Base-by-base conservation (phyloP, 495 filamentous ascomycete genomes). In the Apiosordaria backusii region DNA sequence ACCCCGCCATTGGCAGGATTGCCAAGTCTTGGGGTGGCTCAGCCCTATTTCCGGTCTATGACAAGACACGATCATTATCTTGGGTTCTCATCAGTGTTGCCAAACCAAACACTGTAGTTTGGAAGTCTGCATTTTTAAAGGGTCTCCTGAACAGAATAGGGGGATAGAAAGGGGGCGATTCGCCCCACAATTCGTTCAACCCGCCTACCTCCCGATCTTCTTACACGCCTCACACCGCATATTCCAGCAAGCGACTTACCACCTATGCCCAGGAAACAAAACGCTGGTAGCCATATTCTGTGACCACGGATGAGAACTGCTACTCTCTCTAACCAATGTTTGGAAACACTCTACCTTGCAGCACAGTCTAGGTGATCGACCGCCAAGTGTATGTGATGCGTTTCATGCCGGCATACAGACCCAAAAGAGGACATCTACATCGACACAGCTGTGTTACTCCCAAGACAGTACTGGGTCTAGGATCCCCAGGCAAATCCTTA, bases 321-420 rank as follows among this genome's bases (percentile, higher is more conserved):
- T 45, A 13, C 35, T 45, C 16, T 13, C 13, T 13, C 4, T 45
- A 15, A 15, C 35, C 1, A 45, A 0, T 45, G 35, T 45, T 45
- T 45, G 35, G 35, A 45, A 45, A 45, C 35, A 45, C 35, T 45
- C 35, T 45, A 2, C 10, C 35, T 45, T 21, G 22, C 19, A 24
- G 19, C 57, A 59, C 24, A 27, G 53, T 21, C 53, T 21, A 21
- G 19, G 25, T 59, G 22, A 59, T 24, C 57, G 57, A 6, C 26
- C 18, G 66, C 62, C 62, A 64, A 68, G 45, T n/a, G 25, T 26
- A 9, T 19, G 27, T 29, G 4, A 52, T 27, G 50, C 26, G 62
- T 68, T 58, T 68, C 57, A 68, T 63, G 63, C 67, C 59, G 67
- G 67, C 50, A 68, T 57, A 65, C 58, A 4, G 24, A 23, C 9